These are phyloP conservation scores for Flaveria brownii DNA, from an alignment of 129 eudicot genomes.

Conservation along the genomic window DNA sequence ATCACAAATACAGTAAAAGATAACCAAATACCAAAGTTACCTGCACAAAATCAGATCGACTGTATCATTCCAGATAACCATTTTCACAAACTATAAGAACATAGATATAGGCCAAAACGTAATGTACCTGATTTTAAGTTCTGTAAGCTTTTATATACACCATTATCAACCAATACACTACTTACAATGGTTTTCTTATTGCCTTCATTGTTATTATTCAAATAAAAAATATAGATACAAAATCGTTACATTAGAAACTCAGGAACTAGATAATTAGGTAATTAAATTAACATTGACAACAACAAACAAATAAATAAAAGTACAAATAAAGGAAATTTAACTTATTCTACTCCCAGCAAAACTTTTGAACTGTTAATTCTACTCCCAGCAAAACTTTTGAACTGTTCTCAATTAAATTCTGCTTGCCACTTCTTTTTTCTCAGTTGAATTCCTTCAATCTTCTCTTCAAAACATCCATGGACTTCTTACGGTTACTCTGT, in stretches of 20 bases:
- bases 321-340: neutral
- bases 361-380: slow-evolving; percentile 25
- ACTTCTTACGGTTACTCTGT: slow-evolving; percentile 77
- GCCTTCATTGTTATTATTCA: neutral
- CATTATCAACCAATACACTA: neutral
- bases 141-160: neutral
- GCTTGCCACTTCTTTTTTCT: neutral
- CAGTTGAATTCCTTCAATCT: slow-evolving; percentile 66
- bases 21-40: neutral
- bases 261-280: slow-evolving; percentile 25
- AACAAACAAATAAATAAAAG: slow-evolving; percentile 10
- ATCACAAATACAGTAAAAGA: neutral
- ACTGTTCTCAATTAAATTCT: slow-evolving; percentile 39
- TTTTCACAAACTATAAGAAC: neutral
- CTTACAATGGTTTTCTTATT: neutral
- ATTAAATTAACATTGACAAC: slow-evolving; percentile 13
- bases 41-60: slow-evolving; percentile 5
- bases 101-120: neutral
- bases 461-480: slow-evolving; percentile 77
- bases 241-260: slow-evolving; percentile 5
- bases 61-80: neutral
- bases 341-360: slow-evolving; percentile 37
- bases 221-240: slow-evolving; percentile 12
- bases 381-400: slow-evolving; percentile 31
- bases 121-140: neutral